These are phyloP conservation scores for Antrodiella citrinella DNA, from an alignment of 768 basidiomycete genomes.

Conservation along the genomic window DNA sequence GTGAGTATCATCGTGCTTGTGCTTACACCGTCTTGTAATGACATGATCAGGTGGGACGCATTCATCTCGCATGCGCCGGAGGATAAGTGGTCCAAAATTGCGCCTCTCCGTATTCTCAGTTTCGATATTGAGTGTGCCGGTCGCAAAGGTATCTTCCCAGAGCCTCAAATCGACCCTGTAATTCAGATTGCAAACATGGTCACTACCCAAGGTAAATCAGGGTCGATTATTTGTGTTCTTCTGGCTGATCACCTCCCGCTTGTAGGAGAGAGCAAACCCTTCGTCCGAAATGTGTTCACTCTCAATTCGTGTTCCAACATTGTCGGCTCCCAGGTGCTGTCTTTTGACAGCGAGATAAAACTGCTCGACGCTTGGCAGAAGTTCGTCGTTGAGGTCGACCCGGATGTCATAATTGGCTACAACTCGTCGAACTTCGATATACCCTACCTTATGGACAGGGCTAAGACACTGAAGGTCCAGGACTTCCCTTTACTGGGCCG, in stretches of 20 bases:
- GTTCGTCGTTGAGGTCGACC: slow-evolving; percentile 85
- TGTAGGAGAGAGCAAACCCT: slow-evolving; percentile 89
- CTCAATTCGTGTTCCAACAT: slow-evolving; percentile 92
- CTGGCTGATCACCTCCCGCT: too few species aligned
- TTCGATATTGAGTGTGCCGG: slow-evolving; percentile 99
- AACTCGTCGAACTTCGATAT: slow-evolving; percentile 94
- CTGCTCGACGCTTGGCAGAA: slow-evolving; percentile 83
- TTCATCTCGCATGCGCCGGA: slow-evolving; percentile 91
- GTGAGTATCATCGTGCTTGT: slow-evolving; percentile 33
- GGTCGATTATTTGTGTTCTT: too few species aligned
- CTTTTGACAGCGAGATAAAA: slow-evolving; percentile 64
- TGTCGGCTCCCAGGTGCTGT: slow-evolving; percentile 93
- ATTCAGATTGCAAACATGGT: slow-evolving; percentile 99
- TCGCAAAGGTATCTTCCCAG: slow-evolving; percentile 94
- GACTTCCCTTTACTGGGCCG: slow-evolving; percentile 28
- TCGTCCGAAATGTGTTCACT: slow-evolving; percentile 94
- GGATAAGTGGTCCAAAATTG: slow-evolving; percentile 85
- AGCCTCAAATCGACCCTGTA: slow-evolving; percentile 83
- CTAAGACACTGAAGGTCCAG: slow-evolving; percentile 64
- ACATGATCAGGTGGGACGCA: slow-evolving; percentile 54
- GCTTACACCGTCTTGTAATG: neutral
- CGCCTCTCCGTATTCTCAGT: slow-evolving; percentile 88
- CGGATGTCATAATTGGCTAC: slow-evolving; percentile 95
- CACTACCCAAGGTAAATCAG: slow-evolving; percentile 92
- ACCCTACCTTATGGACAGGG: slow-evolving; percentile 91